phyloP scores from a whole-genome alignment of 805 yeast genomes.

The Hyphopichia homilentoma region DNA sequence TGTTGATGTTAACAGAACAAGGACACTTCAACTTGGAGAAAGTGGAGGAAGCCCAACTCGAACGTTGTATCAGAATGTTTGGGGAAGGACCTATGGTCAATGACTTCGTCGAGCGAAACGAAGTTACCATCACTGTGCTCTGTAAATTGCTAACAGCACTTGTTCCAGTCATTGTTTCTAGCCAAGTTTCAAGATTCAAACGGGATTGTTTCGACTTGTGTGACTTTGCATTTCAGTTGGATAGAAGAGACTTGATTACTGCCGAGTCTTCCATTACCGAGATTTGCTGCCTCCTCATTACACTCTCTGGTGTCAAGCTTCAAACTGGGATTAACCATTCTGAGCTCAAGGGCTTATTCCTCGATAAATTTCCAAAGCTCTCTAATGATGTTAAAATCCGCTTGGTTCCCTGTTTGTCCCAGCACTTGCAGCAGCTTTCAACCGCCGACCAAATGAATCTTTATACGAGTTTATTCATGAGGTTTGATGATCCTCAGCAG shows the following conservation, averaged over 20 bases:
- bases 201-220: constrained; percentile 48
- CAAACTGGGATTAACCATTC: constrained; percentile 19
- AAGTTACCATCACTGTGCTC: constrained; percentile 30
- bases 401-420: constrained; percentile 12
- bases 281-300: constrained; percentile 29
- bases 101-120: constrained; percentile 35
- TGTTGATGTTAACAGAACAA: constrained; percentile 2
- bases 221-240: constrained; percentile 40
- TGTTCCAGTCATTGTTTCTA: constrained; percentile 22
- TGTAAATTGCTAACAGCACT: constrained; percentile 26
- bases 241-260: constrained; percentile 35
- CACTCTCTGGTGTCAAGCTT: constrained; percentile 20
- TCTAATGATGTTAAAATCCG: constrained; percentile 17
- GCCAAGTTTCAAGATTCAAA: constrained; percentile 17
- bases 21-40: neutral
- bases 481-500: constrained; percentile 33
- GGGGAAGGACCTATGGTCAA: constrained; percentile 29
- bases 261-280: constrained; percentile 30
- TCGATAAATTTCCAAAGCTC: constrained; percentile 3
- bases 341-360: constrained; percentile 6
- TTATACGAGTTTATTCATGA: constrained; percentile 25
- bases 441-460: constrained; percentile 15
- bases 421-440: constrained; percentile 6
- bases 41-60: constrained; percentile 4
- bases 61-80: constrained; percentile 18